Percentiles rank a stretch among this genome's conserved stretches.
Conservation (phyloP, 148 eudicot genomes). For the Beta vulgaris region DNA sequence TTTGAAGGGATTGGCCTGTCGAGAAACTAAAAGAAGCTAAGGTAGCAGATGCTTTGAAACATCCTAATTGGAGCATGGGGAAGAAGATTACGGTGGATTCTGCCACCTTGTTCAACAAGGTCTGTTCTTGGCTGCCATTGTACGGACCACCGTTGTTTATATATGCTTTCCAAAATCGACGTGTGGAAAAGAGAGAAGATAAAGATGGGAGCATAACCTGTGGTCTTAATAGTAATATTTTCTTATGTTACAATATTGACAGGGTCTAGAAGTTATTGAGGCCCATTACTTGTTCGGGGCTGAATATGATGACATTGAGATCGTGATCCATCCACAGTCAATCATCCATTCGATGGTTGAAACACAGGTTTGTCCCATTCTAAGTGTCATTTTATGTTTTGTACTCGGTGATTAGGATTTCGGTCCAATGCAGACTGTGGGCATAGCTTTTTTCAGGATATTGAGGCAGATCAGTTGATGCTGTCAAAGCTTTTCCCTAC, state of each 20-base stretch:
- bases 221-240: background rate
- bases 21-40: constrained; percentile 87
- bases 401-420: background rate
- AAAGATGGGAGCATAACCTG: background rate
- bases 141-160: background rate
- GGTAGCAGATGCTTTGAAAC: constrained; percentile 98
- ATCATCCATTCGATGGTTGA: constrained; percentile 97
- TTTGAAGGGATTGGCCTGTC: constrained; percentile 90
- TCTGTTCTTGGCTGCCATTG: constrained; percentile 19
- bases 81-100: constrained; percentile 97
- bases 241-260: constrained; percentile 22
- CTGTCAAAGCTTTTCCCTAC: background rate
- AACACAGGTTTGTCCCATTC: constrained; percentile 62
- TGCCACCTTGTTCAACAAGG: constrained; percentile 97
- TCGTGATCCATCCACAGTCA: constrained; percentile 95
- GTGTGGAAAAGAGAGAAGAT: background rate
- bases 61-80: constrained; percentile 99
- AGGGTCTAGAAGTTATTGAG: constrained; percentile 99
- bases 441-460: background rate
- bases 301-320: constrained; percentile 86
- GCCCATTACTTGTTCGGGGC: constrained; percentile 97
- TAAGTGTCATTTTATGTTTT: background rate
- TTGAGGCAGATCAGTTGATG: background rate
- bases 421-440: background rate
- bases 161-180: background rate